Evolutionary conservation across 352 stramenopile genomes (phyloP).

Genomic region (Globisporangium echinulatum): DNA sequence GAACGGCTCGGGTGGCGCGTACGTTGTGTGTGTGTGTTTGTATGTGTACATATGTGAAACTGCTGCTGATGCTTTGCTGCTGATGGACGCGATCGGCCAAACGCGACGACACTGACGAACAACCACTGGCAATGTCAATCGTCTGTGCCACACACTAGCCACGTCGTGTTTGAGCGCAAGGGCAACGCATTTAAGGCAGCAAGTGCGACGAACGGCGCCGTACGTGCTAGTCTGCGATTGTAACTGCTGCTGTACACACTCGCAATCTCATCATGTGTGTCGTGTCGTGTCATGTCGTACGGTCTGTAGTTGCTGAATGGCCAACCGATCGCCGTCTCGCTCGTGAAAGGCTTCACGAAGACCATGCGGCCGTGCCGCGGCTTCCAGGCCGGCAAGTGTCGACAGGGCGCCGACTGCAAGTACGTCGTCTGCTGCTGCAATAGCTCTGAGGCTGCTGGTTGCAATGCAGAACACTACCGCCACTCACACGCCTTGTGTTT

Average conservation of each 20-base stretch:
- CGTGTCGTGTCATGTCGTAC: background rate
- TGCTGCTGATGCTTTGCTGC: background rate
- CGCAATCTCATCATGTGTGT: background rate
- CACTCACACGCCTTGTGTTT: background rate
- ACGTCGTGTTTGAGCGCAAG: slow-evolving; percentile 30
- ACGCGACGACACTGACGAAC: no score
- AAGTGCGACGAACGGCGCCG: slow-evolving; percentile 38
- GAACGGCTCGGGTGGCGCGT: slow-evolving; percentile 45
- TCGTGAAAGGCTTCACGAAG: slow-evolving; percentile 38
- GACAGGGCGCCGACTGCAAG: slow-evolving; percentile 67
- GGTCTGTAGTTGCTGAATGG: slow-evolving; percentile 30
- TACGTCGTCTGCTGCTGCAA: slow-evolving; percentile 17
- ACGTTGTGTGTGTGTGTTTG: slow-evolving; percentile 16
- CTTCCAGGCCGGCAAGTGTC: slow-evolving; percentile 56
- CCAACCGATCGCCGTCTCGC: slow-evolving; percentile 33
- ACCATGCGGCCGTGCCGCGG: slow-evolving; percentile 33
- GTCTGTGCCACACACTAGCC: slow-evolving; percentile 12
- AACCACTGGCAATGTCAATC: background rate
- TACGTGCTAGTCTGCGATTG: slow-evolving; percentile 8
- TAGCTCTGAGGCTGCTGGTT: background rate
- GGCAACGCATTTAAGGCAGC: slow-evolving; percentile 29
- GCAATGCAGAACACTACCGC: background rate
- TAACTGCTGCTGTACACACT: background rate
- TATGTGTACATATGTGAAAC: background rate
- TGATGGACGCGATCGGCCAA: background rate